These are phyloP conservation scores for Rhizophagus sp. DNA, from an alignment of 192 early-diverging fungal species.

Conservation along the genomic window DNA sequence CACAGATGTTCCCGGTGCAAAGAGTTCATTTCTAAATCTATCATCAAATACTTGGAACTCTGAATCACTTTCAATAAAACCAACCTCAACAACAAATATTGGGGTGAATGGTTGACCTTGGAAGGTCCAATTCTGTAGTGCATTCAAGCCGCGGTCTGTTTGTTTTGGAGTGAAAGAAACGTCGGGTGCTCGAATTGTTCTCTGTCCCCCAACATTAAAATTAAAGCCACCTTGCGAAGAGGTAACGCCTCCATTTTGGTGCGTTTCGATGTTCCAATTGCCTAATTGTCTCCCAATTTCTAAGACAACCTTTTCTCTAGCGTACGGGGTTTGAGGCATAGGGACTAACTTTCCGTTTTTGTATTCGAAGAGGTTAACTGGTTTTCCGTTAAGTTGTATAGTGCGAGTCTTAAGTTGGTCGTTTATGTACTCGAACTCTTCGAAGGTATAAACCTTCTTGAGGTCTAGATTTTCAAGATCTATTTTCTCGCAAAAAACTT, in stretches of 20 bases:
- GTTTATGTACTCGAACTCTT: constrained; percentile 23
- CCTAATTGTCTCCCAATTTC: constrained; percentile 1
- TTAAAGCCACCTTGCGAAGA: not conserved
- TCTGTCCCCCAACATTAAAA: constrained; percentile 13
- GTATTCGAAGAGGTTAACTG: not conserved
- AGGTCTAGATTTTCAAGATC: constrained; percentile 18
- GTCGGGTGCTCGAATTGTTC: constrained; percentile 21
- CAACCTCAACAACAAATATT: constrained; percentile 29
- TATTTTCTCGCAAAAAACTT: constrained; percentile 1
- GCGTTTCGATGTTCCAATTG: constrained; percentile 31
- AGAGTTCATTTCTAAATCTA: constrained; percentile 20
- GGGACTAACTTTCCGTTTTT: constrained; percentile 8
- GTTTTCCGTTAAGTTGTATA: not conserved
- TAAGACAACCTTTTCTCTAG: constrained; percentile 2
- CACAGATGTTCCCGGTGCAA: constrained; percentile 2
- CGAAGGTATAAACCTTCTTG: constrained; percentile 9
- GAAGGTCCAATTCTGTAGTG: constrained; percentile 10
- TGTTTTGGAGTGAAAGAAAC: constrained; percentile 10
- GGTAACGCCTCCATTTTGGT: constrained; percentile 28
- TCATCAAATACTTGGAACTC: constrained; percentile 2
- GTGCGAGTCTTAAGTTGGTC: not conserved
- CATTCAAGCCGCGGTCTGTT: not conserved
- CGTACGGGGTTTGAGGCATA: not conserved
- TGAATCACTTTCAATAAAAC: not conserved
- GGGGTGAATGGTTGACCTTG: constrained; percentile 24